Percentiles rank a stretch among this genome's conserved stretches.
Evolutionary conservation across 192 early-diverging fungal genomes (phyloP).

Genomic region (Coemansia sp.): DNA sequence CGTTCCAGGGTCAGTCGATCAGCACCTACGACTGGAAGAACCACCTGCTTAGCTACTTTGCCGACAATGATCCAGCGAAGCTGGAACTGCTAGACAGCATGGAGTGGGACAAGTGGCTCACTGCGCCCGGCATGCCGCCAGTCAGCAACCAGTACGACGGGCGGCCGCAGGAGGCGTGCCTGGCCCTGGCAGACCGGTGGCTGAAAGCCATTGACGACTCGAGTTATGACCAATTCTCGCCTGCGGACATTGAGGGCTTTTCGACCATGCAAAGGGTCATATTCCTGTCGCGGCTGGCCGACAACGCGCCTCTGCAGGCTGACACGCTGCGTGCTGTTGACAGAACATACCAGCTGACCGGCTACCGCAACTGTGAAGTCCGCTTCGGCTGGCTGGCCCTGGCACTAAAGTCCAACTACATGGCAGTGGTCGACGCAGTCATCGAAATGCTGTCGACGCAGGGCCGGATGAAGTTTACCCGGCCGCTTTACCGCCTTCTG

Average conservation of each 20-base stretch:
- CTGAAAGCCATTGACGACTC: conserved; percentile 54
- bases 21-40: conserved; percentile 85
- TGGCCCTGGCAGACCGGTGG: conserved; percentile 76
- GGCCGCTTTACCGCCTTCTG: conserved; percentile 76
- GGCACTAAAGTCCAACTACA: conserved; percentile 73
- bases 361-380: conserved; percentile 78
- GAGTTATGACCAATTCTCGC: conserved; percentile 55
- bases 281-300: conserved; percentile 74
- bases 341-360: conserved; percentile 64
- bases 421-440: conserved; percentile 70
- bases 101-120: conserved; percentile 90
- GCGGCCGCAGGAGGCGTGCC: conserved; percentile 75
- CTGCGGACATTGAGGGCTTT: conserved; percentile 64
- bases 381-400: conserved; percentile 82
- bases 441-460: conserved; percentile 77
- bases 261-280: conserved; percentile 76
- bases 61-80: conserved; percentile 59
- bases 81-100: conserved; percentile 69
- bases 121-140: conserved; percentile 85
- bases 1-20: conserved; percentile 85
- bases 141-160: conserved; percentile 81
- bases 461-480: conserved; percentile 92
- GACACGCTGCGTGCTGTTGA: conserved; percentile 65
- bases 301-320: conserved; percentile 59
- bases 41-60: conserved; percentile 77